Percentiles rank a stretch among this genome's conserved stretches.
These are phyloP conservation scores for Dactylellina cionopaga DNA, from an alignment of 2,329 filamentous ascomycete genomes.

Conservation along the genomic window DNA sequence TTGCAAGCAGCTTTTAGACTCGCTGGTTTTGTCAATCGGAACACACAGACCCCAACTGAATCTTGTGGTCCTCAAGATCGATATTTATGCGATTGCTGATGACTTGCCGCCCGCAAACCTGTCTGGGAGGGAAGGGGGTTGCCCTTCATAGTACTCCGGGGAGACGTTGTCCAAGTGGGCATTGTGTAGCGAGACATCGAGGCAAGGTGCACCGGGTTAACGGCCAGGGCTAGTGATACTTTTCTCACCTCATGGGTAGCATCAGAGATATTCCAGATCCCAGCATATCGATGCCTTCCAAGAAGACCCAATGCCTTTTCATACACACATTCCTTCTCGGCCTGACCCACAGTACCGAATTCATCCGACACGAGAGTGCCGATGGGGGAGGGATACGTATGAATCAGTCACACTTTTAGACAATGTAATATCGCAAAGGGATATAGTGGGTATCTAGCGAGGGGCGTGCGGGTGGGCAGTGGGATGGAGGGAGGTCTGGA, in stretches of 20 bases:
- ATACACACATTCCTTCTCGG: conserved; percentile 5
- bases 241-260: not conserved
- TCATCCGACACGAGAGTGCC: conserved; percentile 10
- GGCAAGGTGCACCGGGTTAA: conserved; percentile 37
- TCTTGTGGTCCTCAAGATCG: conserved; percentile 52
- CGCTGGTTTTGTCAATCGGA: conserved; percentile 37
- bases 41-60: conserved; percentile 46
- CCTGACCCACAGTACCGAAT: conserved; percentile 1
- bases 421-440: conserved; percentile 24
- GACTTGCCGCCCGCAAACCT: conserved; percentile 18
- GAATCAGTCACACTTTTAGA: conserved; percentile 8
- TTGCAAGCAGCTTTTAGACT: conserved; percentile 1
- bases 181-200: conserved; percentile 48
- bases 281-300: conserved; percentile 2
- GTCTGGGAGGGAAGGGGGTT: conserved; percentile 5
- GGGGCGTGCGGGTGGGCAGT: not conserved
- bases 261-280: conserved; percentile 20
- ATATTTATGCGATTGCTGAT: conserved; percentile 47
- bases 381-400: conserved; percentile 8
- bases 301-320: conserved; percentile 1
- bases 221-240: conserved; percentile 23
- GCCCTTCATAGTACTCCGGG: conserved; percentile 1
- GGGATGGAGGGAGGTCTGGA: conserved; percentile 27
- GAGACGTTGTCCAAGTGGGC: conserved; percentile 30
- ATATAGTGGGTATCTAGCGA: conserved; percentile 3